phyloP scores from a whole-genome alignment of 208 protist species.

The Histomonas meleagridis region DNA sequence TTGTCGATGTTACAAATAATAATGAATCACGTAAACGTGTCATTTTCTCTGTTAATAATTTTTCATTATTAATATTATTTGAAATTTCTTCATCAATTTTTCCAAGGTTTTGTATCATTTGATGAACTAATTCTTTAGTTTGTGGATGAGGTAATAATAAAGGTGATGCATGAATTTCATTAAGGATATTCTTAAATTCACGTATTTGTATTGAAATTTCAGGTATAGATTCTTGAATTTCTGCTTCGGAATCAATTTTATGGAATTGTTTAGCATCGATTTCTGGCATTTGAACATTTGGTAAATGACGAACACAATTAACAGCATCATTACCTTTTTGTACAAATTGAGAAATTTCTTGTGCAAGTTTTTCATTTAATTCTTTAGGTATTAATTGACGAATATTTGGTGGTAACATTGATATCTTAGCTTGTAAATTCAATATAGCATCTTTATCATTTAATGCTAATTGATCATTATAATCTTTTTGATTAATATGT shows the following conservation, averaged over 20 bases:
- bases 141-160: background rate
- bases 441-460: too few relatives aligned
- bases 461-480: too few relatives aligned
- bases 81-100: background rate
- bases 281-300: background rate
- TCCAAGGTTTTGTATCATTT: background rate
- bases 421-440: too few relatives aligned
- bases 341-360: too few relatives aligned
- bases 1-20: background rate
- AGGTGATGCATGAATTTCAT: background rate
- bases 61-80: too few relatives aligned
- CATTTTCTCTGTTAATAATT: too few relatives aligned
- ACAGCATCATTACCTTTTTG: too few relatives aligned
- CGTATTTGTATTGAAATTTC: background rate
- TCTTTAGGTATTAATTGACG: too few relatives aligned
- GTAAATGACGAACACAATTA: background rate
- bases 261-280: background rate
- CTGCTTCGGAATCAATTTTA: background rate
- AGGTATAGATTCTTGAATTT: background rate
- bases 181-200: background rate
- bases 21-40: too few relatives aligned
- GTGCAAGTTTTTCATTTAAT: too few relatives aligned
- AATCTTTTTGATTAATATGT: too few relatives aligned
- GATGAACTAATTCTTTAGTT: background rate
- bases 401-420: too few relatives aligned